Evolutionary conservation across 208 protist species (phyloP), one percentile per base, ranked within the genome.

Genomic region (Novymonas esmeraldas): DNA sequence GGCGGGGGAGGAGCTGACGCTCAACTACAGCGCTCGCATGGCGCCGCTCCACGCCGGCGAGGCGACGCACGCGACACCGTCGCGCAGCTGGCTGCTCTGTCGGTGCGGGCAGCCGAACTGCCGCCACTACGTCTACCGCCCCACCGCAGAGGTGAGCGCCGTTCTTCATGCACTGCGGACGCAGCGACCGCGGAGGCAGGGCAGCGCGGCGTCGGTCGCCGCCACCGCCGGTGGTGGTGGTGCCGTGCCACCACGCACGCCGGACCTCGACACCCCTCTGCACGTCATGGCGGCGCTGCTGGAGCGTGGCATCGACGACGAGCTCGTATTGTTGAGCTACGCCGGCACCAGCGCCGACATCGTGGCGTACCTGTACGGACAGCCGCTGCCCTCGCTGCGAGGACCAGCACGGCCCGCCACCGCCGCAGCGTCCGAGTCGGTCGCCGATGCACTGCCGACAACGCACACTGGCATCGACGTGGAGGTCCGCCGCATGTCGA

Each of bases 1-100:
- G 28, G 87, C 87, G 3, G 82, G 80, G 0, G 76, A 85, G 66
- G 87, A 93, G 64, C 71, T 93, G 45, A 90, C 84, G 42, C 36
- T 93, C n/a, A 78, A 88, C 73, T 93, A 93, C 70, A 68, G 78
- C 44, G 51, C 73, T 29, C 81, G 87, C 41, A 67, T 83, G 34
- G 87, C 84, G 1, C 81, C 87, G 2, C 24, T 93, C 6, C 82
- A 72, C 51, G 64, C 64, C 9, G 81, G 70, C 16, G 74, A 82
- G 44, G 24, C 31, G 36, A 28, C 28, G 38, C 42, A 70, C 18
- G 59, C 70, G 6, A 7, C 70, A 52, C 45, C 66, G 55, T 75
- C 58, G 44, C 65, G 70, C 54, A 64, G 55, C 48, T 70, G 81
- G 66, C 59, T 81, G 58, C 45, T 82, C 26, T 92, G 85, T 42